phyloP scores from a whole-genome alignment of 2,329 filamentous ascomycete genomes.

The Meredithiella fracta region DNA sequence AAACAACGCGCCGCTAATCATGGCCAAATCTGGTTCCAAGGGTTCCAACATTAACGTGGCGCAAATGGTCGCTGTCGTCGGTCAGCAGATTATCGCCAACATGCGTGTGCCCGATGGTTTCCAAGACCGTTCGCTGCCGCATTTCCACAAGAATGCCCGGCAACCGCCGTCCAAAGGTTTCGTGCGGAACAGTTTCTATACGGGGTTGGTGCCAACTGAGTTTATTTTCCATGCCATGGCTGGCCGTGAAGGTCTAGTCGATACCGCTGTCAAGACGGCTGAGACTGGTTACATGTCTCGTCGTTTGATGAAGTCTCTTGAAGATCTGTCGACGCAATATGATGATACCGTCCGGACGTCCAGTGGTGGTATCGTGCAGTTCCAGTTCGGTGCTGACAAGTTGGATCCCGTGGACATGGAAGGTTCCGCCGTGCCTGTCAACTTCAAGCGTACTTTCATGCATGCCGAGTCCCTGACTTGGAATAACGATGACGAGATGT shows the following conservation, averaged over 20 bases:
- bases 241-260: slow-evolving; percentile 92
- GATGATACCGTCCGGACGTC: slow-evolving; percentile 91
- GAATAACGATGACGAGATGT: slow-evolving; percentile 55
- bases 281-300: slow-evolving; percentile 99
- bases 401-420: slow-evolving; percentile 97
- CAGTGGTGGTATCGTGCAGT: slow-evolving; percentile 76
- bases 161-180: slow-evolving; percentile 94
- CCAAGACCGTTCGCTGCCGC: slow-evolving; percentile 83
- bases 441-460: slow-evolving; percentile 81
- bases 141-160: slow-evolving; percentile 85
- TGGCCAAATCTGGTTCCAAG: slow-evolving; percentile 95
- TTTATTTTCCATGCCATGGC: slow-evolving; percentile 98
- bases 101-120: slow-evolving; percentile 90
- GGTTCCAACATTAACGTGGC: slow-evolving; percentile 96
- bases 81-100: slow-evolving; percentile 92
- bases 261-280: slow-evolving; percentile 97
- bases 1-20: slow-evolving; percentile 84
- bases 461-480: slow-evolving; percentile 64
- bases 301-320: slow-evolving; percentile 91
- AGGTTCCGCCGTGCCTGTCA: slow-evolving; percentile 75
- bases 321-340: slow-evolving; percentile 85
- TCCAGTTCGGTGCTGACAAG: slow-evolving; percentile 92
- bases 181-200: slow-evolving; percentile 94
- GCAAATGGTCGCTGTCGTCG: slow-evolving; percentile 95
- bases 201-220: slow-evolving; percentile 73